Evolutionary conservation across 345 rosid species (phyloP).

Genomic region (Carallia brachiata): DNA sequence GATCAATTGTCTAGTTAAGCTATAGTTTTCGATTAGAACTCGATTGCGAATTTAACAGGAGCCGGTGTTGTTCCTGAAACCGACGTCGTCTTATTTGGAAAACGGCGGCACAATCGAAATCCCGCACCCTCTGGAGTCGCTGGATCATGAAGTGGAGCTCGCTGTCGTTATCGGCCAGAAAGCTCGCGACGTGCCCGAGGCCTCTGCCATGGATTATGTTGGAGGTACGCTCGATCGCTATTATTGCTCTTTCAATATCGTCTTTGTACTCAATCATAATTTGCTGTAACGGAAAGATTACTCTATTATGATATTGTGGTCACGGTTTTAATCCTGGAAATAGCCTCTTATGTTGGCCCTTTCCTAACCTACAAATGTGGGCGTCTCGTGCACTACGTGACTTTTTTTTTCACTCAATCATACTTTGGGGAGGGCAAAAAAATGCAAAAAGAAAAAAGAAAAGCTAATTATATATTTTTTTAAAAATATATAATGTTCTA

Average conservation of each 20-base stretch:
- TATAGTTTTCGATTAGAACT: not conserved
- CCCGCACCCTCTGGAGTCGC: constrained; percentile 68
- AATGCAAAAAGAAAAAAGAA: too few species aligned
- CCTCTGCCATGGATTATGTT: constrained; percentile 78
- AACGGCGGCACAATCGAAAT: constrained; percentile 91
- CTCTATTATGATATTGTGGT: too few species aligned
- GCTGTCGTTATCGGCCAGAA: constrained; percentile 75
- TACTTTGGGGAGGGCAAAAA: too few species aligned
- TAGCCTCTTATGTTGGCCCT: too few species aligned
- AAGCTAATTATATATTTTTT: not conserved
- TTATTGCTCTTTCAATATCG: too few species aligned
- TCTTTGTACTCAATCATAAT: too few species aligned
- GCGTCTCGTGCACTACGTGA: too few species aligned
- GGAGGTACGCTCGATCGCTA: constrained; percentile 43
- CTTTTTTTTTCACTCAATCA: too few species aligned
- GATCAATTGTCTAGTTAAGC: not conserved
- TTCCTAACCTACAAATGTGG: too few species aligned
- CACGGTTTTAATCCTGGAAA: too few species aligned
- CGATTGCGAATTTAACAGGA: constrained; percentile 34
- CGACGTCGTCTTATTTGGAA: constrained; percentile 82
- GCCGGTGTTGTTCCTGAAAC: constrained; percentile 87
- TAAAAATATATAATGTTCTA: constrained; percentile 15
- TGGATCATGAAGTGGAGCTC: constrained; percentile 93
- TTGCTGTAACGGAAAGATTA: too few species aligned
- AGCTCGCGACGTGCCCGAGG: constrained; percentile 79